A percentile compares a stretch with the other conserved stretches of the same genome.
phyloP scores from a whole-genome alignment of 2,329 filamentous ascomycete genomes.

The Talaromyces sp. region DNA sequence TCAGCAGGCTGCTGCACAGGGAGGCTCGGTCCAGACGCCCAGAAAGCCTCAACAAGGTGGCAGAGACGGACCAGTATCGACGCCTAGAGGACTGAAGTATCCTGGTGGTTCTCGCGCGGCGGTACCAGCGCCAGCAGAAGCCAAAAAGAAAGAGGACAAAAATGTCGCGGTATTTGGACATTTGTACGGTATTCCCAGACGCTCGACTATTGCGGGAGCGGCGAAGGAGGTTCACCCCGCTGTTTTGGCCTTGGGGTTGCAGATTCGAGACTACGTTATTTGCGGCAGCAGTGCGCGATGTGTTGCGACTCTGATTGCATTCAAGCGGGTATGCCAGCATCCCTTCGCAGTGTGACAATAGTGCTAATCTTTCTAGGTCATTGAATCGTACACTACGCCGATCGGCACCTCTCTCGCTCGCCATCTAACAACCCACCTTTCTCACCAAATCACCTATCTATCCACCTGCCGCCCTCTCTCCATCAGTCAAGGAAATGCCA shows the following conservation, averaged over 20 bases:
- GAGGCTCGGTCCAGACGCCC: constrained; percentile 17
- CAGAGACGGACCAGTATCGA: constrained; percentile 25
- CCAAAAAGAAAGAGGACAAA: constrained; percentile 63
- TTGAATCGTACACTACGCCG: constrained; percentile 89
- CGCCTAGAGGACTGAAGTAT: constrained; percentile 34
- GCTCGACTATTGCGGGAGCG: constrained; percentile 59
- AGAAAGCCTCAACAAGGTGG: background rate
- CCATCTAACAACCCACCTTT: constrained; percentile 88
- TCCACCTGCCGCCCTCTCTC: constrained; percentile 92
- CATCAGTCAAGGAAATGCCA: constrained; percentile 95
- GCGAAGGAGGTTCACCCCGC: constrained; percentile 78
- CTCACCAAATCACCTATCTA: constrained; percentile 92
- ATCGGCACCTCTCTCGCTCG: constrained; percentile 79
- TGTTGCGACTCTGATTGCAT: constrained; percentile 81
- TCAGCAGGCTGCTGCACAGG: constrained; percentile 26
- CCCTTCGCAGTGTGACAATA: constrained; percentile 10
- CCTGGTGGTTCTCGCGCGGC: constrained; percentile 31
- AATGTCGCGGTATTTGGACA: constrained; percentile 78
- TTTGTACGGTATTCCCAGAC: constrained; percentile 73
- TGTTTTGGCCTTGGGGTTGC: constrained; percentile 79
- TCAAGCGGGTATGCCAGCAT: constrained; percentile 67
- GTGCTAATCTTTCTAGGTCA: constrained; percentile 60
- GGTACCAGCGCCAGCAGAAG: constrained; percentile 41
- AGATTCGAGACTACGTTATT: constrained; percentile 84
- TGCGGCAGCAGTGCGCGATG: constrained; percentile 87